Base-by-base conservation (phyloP, 306 rosid genomes). In the Dryas alaskensis region DNA sequence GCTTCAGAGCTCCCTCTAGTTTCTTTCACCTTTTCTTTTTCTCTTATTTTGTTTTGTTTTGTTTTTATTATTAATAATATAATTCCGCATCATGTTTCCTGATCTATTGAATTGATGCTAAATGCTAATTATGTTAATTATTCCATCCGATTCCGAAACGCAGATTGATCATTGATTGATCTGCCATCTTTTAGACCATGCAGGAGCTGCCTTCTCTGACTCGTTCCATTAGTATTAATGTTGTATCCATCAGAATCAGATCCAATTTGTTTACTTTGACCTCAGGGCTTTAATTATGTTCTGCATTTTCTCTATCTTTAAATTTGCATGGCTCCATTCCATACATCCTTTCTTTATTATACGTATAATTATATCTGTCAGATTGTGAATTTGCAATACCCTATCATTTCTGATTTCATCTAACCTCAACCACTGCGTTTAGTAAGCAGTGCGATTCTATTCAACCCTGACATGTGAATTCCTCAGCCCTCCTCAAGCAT, bases 401-500 rank as follows among this genome's bases (percentile, higher is more conserved):
- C 52, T 31, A 48, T 48, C 25, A 4, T 58, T 9, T 59, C 7
- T 4, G 6, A 27, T 31, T 58, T 58, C 40, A 59, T 27, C 43
- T 5, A 59, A 10, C 52, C 52, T 61, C 66, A 37, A 60, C 45
- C 46, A 6, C 66, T 58, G 19, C 22, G 19, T 14, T 64, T 43
- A n/a, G 16, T 64, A 43, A 40, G 48, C 39, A 60, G 6, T 59
- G 10, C 7, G 19, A n/a, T 37, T 13, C 45, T 39, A 3, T 42
- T 59, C 16, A 25, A 51, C 65, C 62, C 63, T 65, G 78, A 55
- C 72, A 61, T 73, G 67, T 67, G 53, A 70, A 67, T 62, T 70
- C 66, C n/a, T 72, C 58, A 27, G 27, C 64, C 64, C 62, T 70
- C 70, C n/a, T 72, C 58, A 27, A 47, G 67, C 64, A 47, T 14